Evolutionary conservation across 192 early-diverging fungal species (phyloP), one percentile per base, ranked within the genome.

Genomic region (Podila minutissima): DNA sequence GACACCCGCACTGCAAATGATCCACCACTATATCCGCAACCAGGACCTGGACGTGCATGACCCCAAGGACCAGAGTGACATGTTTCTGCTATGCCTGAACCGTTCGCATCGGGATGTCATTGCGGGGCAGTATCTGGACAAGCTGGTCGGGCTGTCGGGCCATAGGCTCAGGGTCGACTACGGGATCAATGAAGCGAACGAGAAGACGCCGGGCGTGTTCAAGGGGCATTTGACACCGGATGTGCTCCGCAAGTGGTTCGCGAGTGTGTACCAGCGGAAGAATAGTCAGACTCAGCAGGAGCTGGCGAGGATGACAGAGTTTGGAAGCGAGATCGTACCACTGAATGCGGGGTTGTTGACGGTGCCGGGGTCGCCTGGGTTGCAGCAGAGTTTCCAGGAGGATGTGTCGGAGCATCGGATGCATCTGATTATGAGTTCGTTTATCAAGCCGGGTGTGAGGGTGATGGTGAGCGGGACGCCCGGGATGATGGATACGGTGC

Each of bases 1-100:
- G 35, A 58, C 71, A 19, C 71, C 71, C 7, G 65, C 65, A 53
- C 37, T 73, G 31, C 71, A 73, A 33, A 57, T 66, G 49, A 66
- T 55, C 53, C 53, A 55, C 24, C n/a, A 55, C 24, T 22, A 55
- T 9, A 55, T 55, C 53, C 53, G 53, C 4, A 55, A 55, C 53
- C 53, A 55, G 22, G 24, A 55, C 22, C 17, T 55, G 53, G 53
- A 55, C 3, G 17, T 22, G 2, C n/a, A 26, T 0, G 53, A 55
- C 24, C 53, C 53, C 53, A 55, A 55, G 53, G 53, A 55, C n/a
- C 53, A 55, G 24, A 55, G 13, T 1, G 53, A 55, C 6, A 55
- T 55, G 53, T 55, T 55, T 17, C 2, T 55, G 53, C 22, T 55
- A 7, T 55, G 20, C 10, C 24, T 55, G 53, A 55, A 55, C n/a